Evolutionary conservation across 495 filamentous ascomycete genomes (phyloP).

Genomic region (Podospora comata): DNA sequence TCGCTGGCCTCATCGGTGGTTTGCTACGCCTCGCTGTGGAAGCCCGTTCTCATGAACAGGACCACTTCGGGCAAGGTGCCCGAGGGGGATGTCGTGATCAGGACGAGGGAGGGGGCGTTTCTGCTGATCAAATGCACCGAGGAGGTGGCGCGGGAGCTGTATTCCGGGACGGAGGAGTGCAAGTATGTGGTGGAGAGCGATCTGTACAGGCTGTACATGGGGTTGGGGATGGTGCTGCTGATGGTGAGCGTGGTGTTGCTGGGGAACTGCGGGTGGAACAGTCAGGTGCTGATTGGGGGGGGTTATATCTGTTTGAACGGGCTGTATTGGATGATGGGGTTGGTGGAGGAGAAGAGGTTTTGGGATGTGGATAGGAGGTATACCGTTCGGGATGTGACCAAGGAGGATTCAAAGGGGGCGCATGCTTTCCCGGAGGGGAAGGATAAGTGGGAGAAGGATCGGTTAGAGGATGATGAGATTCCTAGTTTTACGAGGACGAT

Average conservation of each 20-base stretch:
- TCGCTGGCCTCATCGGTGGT: slow-evolving; percentile 48
- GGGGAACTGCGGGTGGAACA: slow-evolving; percentile 58
- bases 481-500: slow-evolving; percentile 52
- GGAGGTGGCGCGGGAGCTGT: slow-evolving; percentile 62
- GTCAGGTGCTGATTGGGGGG: slow-evolving; percentile 56
- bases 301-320: slow-evolving; percentile 60
- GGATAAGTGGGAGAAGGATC: slow-evolving; percentile 28
- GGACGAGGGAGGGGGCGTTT: slow-evolving; percentile 59
- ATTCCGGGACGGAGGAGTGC: slow-evolving; percentile 57
- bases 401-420: slow-evolving; percentile 32
- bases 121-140: slow-evolving; percentile 60
- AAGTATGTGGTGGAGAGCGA: slow-evolving; percentile 43
- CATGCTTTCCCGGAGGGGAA: slow-evolving; percentile 34
- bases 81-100: slow-evolving; percentile 58
- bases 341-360: slow-evolving; percentile 45
- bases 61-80: slow-evolving; percentile 49
- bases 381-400: slow-evolving; percentile 38
- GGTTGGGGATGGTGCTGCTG: slow-evolving; percentile 55
- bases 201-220: slow-evolving; percentile 52
- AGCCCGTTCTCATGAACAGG: slow-evolving; percentile 49
- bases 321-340: slow-evolving; percentile 55
- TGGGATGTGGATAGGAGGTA: slow-evolving; percentile 52
- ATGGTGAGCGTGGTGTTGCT: slow-evolving; percentile 61
- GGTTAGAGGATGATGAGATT: slow-evolving; percentile 32
- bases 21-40: slow-evolving; percentile 55